phyloP scores from a whole-genome alignment of 2,329 filamentous ascomycete species.

The Apiospora hydei region DNA sequence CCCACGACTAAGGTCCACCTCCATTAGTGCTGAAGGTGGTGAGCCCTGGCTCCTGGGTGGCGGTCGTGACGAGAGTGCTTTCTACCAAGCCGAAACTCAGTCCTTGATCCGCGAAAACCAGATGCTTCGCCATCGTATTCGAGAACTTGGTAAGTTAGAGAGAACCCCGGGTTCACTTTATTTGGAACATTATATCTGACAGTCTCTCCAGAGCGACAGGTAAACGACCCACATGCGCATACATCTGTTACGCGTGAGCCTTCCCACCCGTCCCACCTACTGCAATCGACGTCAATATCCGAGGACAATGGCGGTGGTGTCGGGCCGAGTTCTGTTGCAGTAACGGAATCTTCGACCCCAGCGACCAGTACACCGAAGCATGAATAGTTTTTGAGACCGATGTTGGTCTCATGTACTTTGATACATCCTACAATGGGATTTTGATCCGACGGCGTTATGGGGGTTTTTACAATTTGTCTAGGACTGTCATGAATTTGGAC shows the following conservation, averaged over 20 bases:
- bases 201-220: slow-evolving; percentile 55
- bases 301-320: slow-evolving; percentile 44
- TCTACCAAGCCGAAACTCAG: slow-evolving; percentile 84
- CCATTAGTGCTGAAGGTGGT: slow-evolving; percentile 64
- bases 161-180: not conserved
- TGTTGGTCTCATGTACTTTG: not conserved
- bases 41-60: slow-evolving; percentile 66
- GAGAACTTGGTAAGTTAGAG: slow-evolving; percentile 67
- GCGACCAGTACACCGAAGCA: slow-evolving; percentile 17
- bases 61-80: slow-evolving; percentile 77
- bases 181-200: slow-evolving; percentile 15
- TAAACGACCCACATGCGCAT: slow-evolving; percentile 51
- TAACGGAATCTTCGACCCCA: slow-evolving; percentile 18
- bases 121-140: slow-evolving; percentile 78
- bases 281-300: slow-evolving; percentile 53
- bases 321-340: slow-evolving; percentile 13
- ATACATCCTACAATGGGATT: not conserved
- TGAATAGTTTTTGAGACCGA: not conserved
- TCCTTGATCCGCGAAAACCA: slow-evolving; percentile 81
- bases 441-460: slow-evolving; percentile 4
- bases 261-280: slow-evolving; percentile 56
- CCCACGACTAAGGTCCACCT: slow-evolving; percentile 63
- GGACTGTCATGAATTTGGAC: slow-evolving; percentile 1
- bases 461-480: not conserved
- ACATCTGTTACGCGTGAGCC: slow-evolving; percentile 53